These are phyloP conservation scores for Apiospora sp. DNA, from an alignment of 2,329 filamentous ascomycete genomes.

Conservation along the genomic window DNA sequence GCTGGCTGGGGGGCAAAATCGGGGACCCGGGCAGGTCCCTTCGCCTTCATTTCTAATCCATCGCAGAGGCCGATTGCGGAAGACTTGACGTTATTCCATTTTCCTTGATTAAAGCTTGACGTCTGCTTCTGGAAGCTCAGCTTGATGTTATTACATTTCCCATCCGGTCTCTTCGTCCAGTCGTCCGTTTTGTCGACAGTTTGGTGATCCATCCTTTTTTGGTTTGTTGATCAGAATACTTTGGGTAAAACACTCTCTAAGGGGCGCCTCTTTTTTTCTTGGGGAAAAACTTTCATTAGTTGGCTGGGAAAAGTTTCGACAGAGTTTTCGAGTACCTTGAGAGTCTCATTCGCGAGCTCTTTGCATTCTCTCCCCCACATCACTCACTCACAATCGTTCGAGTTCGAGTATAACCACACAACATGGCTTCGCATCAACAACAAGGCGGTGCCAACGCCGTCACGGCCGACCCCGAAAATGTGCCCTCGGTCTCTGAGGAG, in stretches of 20 bases:
- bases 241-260: constrained; percentile 8
- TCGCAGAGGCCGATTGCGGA: constrained; percentile 2
- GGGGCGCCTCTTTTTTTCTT: background rate
- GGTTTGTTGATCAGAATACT: background rate
- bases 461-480: background rate
- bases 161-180: background rate
- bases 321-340: background rate
- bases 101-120: constrained; percentile 15
- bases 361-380: background rate
- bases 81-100: constrained; percentile 4
- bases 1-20: constrained; percentile 9
- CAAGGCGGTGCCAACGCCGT: background rate
- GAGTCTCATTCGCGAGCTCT: constrained; percentile 11
- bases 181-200: constrained; percentile 19
- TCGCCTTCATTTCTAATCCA: constrained; percentile 20
- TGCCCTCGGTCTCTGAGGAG: background rate
- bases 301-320: background rate
- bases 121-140: constrained; percentile 9
- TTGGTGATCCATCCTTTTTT: constrained; percentile 18
- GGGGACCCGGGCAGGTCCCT: constrained; percentile 9
- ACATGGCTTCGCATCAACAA: constrained; percentile 5
- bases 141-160: constrained; percentile 1
- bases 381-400: background rate
- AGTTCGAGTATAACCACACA: background rate
- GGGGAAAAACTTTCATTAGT: constrained; percentile 15